Base-by-base conservation (phyloP, 2,329 filamentous ascomycete genomes). In the Penicillium sp. region DNA sequence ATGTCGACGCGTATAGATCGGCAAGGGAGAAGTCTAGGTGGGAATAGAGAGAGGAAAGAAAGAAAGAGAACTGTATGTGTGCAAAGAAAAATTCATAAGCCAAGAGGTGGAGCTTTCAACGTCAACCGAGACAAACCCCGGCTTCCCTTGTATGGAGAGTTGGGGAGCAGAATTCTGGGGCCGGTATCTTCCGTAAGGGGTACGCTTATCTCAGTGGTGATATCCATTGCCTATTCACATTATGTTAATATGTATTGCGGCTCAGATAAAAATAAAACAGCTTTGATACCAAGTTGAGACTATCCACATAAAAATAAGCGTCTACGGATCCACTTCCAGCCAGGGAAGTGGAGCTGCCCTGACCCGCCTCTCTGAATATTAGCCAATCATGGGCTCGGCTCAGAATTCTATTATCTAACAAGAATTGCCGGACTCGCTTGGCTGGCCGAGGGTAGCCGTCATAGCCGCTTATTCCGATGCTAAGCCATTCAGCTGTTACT, bases 51-150 rank as follows among this genome's bases (percentile, higher is more conserved):
- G 45, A 33, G 11, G 36, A 19, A 19, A 14, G 35, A 41, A 22
- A 35, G 16, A 14, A 30, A 8, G 14, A 41, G 25, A 7, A 33
- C 14, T 48, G 33, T 59, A 56, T 58, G 53, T 59, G 60, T 56
- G 56, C 3, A 26, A 33, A 45, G 14, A 57, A 62, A 62, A 55
- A 49, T 30, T 52, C 54, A 47, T 22, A 22, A 22, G 22, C 41
- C 36, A 36, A 42, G 61, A 42, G 22, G 22, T 62, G 61, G 60
- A 61, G 40, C 59, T 53, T 52, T 19, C 26, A 53, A 58, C 35
- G 50, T 58, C 57, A 62, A 60, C 61, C 56, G 57, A 58, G 53
- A 55, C 35, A 44, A 44, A 53, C 60, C 60, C 61, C 47, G 31
- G 37, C 51, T 47, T 38, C 10, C 28, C 40, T 47, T 46, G 52